Percentiles rank a stretch among this genome's conserved stretches.
Conservation (phyloP, 2,329 filamentous ascomycete species). For the Calcarisporium arbuscula region DNA sequence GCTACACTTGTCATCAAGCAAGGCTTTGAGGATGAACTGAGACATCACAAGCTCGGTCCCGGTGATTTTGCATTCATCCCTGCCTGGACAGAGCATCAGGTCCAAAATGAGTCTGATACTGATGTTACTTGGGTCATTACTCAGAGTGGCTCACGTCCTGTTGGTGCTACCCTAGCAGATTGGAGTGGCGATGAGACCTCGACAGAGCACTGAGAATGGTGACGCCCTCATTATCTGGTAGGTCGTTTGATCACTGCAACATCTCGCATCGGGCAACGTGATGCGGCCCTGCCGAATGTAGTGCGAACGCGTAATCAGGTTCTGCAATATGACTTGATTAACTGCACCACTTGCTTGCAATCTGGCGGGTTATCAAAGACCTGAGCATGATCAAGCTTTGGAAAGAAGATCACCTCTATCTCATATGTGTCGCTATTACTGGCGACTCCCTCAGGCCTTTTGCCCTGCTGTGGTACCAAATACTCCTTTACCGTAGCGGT, state of each 20-base stretch:
- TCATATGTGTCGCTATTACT: constrained; percentile 11
- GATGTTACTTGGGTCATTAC: constrained; percentile 62
- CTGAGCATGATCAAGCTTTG: constrained; percentile 58
- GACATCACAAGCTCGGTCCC: constrained; percentile 48
- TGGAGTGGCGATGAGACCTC: constrained; percentile 49
- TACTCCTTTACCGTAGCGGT: constrained; percentile 52
- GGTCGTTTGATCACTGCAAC: too few species aligned
- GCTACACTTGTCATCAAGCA: constrained; percentile 55
- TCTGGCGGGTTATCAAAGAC: constrained; percentile 40
- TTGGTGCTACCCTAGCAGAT: constrained; percentile 55
- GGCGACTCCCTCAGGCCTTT: constrained; percentile 1
- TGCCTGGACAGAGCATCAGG: constrained; percentile 64
- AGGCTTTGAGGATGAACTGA: constrained; percentile 42
- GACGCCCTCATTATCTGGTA: neutral
- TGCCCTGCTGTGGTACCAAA: constrained; percentile 23
- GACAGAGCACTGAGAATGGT: constrained; percentile 12
- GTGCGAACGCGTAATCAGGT: constrained; percentile 6
- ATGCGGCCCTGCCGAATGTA: too few species aligned
- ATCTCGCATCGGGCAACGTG: too few species aligned
- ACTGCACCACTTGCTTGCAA: constrained; percentile 21
- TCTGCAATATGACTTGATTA: constrained; percentile 21
- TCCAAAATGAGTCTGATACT: constrained; percentile 56
- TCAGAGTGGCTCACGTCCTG: constrained; percentile 52
- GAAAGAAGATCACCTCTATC: constrained; percentile 56
- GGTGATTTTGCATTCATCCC: constrained; percentile 68